phyloP scores from a whole-genome alignment of 345 rosid genomes.

The Bretschneidera sinensis region DNA sequence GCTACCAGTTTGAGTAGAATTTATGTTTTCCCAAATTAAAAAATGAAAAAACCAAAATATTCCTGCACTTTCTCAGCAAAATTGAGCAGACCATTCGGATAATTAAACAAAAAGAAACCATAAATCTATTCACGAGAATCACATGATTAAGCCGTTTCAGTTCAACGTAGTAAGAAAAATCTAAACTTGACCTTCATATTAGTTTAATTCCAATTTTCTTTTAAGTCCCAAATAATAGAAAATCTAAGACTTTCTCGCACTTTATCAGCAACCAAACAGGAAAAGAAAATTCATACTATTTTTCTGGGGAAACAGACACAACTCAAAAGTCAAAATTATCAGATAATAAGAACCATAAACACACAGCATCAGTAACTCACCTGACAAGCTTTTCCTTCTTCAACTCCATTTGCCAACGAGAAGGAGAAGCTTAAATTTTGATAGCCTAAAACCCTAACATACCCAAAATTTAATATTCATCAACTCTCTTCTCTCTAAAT shows the following conservation, averaged over 20 bases:
- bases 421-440: constrained; percentile 9
- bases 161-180: neutral
- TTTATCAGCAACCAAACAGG: constrained; percentile 9
- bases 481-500: neutral
- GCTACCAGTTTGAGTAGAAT: neutral
- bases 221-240: constrained; percentile 8
- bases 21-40: neutral
- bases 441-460: neutral
- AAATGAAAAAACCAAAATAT: neutral
- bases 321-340: constrained; percentile 17
- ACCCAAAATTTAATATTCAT: no score
- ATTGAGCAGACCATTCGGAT: neutral
- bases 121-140: neutral
- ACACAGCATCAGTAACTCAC: constrained; percentile 20
- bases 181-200: constrained; percentile 6
- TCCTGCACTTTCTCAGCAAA: neutral
- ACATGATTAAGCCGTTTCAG: neutral
- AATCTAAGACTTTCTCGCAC: constrained; percentile 1
- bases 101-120: constrained; percentile 2
- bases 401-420: constrained; percentile 42
- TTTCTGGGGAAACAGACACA: constrained; percentile 13
- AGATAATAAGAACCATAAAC: constrained; percentile 1
- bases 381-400: constrained; percentile 55
- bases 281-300: constrained; percentile 1
- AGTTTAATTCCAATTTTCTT: neutral